These are phyloP conservation scores for Phytopythium mirpurense DNA, from an alignment of 352 stramenopile species.

Conservation along the genomic window DNA sequence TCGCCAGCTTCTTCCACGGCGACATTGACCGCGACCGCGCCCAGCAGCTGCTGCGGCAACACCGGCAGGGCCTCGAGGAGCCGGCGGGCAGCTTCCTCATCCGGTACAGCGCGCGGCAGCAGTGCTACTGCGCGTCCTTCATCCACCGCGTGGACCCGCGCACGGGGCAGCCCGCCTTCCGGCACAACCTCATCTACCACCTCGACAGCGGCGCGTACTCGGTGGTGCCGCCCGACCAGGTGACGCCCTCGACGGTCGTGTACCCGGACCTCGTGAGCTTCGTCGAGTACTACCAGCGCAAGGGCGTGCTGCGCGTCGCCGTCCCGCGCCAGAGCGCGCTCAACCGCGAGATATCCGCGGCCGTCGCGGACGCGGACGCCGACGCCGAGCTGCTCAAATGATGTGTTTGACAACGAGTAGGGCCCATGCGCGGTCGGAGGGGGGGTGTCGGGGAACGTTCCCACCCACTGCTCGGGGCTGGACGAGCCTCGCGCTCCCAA, in stretches of 20 bases:
- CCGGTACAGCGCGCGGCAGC: slow-evolving; percentile 57
- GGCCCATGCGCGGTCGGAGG: not conserved
- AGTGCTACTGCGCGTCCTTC: slow-evolving; percentile 70
- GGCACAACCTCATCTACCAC: slow-evolving; percentile 72
- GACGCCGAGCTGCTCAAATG: not conserved
- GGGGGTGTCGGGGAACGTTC: not conserved
- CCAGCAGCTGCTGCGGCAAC: slow-evolving; percentile 36
- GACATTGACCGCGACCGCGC: slow-evolving; percentile 54
- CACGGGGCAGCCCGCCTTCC: slow-evolving; percentile 31
- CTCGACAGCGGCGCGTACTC: slow-evolving; percentile 60
- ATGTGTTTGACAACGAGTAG: no score
- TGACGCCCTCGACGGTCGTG: slow-evolving; percentile 40
- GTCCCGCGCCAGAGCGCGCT: slow-evolving; percentile 38
- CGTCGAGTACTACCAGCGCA: slow-evolving; percentile 69
- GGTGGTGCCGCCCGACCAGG: slow-evolving; percentile 39
- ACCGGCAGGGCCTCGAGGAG: not conserved
- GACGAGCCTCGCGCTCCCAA: no score
- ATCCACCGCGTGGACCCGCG: slow-evolving; percentile 41
- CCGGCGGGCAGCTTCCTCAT: slow-evolving; percentile 61
- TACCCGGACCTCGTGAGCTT: slow-evolving; percentile 75
- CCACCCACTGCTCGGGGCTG: no score
- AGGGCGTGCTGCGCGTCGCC: slow-evolving; percentile 46
- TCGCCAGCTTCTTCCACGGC: slow-evolving; percentile 77
- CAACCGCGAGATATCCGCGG: slow-evolving; percentile 54
- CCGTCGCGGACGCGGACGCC: not conserved